Evolutionary conservation across 805 yeast species (phyloP), one percentile per base, ranked within the genome.

Genomic region (Zygotorulaspora danielsina): DNA sequence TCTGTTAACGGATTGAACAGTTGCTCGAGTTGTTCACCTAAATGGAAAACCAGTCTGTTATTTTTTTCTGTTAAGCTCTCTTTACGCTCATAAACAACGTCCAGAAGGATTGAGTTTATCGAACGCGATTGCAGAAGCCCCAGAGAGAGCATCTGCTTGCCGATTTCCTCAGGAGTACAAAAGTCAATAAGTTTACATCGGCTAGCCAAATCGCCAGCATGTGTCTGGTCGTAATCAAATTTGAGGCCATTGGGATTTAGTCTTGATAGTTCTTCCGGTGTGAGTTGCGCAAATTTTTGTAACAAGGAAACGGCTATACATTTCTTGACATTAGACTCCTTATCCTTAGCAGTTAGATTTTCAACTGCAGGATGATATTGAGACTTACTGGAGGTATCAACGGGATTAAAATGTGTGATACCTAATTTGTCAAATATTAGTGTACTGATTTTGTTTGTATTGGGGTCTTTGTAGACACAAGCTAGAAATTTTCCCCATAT

Each of bases 1-100:
- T 89, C 97, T 4, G 85, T 72, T 39, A 88, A 64, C 1, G 97
- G 96, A 54, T 90, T 94, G 61, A 90, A 90, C 26, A 90, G 63
- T 50, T 83, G 90, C 48, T 89, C 96, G 29, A 86, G 64, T 59
- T 89, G 97, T 29, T 80, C 81, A 1, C 97, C 97, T 5, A 90
- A 63, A 24, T 82, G 59, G 44, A 72, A 81, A 0, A 88, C 96
- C 15, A 90, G 59, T 42, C 71, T 76, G 54, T 89, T 88, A 60
- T 89, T 90, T 11, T 73, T 66, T 32, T 83, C 85, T 17, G 77
- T 71, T 2, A 72, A 69, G 2, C 51, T 55, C 36, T 70, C 73
- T 9, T 69, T 59, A 44, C 76, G 73, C 40, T 74, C 75, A 57
- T 89, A 89, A 1, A 89, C 71, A 3, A 86, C 82, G 61, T 90